A percentile compares a stretch with the other conserved stretches of the same genome.
These are phyloP conservation scores for Lignosus rhinocerotis DNA, from an alignment of 1,284 basidiomycete genomes.

Conservation along the genomic window DNA sequence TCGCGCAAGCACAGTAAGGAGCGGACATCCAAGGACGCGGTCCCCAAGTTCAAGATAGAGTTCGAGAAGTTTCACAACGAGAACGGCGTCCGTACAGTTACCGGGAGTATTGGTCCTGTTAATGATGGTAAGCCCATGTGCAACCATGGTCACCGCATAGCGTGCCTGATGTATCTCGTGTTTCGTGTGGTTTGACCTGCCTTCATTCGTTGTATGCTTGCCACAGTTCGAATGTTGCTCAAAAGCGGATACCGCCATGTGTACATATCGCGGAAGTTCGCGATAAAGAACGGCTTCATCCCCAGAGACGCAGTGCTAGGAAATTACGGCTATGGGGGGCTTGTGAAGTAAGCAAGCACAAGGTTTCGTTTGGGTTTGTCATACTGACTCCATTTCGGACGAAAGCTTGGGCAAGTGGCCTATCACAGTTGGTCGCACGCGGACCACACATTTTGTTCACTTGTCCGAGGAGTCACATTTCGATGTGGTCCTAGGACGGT, in stretches of 20 bases:
- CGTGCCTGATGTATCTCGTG: slow-evolving; percentile 4
- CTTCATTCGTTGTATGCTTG: neutral
- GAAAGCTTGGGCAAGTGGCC: slow-evolving; percentile 75
- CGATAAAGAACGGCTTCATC: slow-evolving; percentile 87
- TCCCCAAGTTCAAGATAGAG: slow-evolving; percentile 69
- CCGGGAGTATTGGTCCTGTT: slow-evolving; percentile 89
- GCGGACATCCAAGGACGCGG: slow-evolving; percentile 37
- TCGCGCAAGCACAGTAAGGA: slow-evolving; percentile 37
- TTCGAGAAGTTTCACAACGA: slow-evolving; percentile 87
- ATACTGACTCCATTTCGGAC: slow-evolving; percentile 2
- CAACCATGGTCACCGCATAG: slow-evolving; percentile 4
- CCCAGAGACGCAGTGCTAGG: slow-evolving; percentile 82
- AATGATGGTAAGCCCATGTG: slow-evolving; percentile 64
- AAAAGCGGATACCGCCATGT: slow-evolving; percentile 94
- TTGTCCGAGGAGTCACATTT: slow-evolving; percentile 96
- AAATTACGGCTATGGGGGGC: slow-evolving; percentile 83
- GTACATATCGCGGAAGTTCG: slow-evolving; percentile 95
- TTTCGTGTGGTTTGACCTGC: neutral
- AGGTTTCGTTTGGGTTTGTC: neutral
- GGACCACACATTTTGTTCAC: slow-evolving; percentile 59
- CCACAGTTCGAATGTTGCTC: slow-evolving; percentile 85
- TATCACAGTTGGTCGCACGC: slow-evolving; percentile 54
- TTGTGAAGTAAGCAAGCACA: slow-evolving; percentile 56
- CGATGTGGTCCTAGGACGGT: slow-evolving; percentile 92
- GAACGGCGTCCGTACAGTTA: slow-evolving; percentile 92